phyloP scores from a whole-genome alignment of 1,284 basidiomycete species.

The Sporisorium sorghi region DNA sequence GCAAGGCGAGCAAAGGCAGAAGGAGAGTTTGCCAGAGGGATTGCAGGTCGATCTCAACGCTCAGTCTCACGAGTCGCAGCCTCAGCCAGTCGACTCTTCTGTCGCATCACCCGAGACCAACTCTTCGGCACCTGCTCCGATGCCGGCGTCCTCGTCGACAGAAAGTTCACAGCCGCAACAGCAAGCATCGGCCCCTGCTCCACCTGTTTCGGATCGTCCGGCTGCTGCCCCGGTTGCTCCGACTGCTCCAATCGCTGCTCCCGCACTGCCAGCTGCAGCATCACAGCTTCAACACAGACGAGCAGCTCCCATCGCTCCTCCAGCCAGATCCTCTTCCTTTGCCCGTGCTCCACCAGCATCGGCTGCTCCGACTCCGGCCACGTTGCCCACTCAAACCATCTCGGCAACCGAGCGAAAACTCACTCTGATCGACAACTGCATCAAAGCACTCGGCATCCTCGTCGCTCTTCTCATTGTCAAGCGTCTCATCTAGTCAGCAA shows the following conservation, averaged over 20 bases:
- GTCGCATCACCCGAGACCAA: neutral
- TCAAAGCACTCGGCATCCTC: constrained; percentile 40
- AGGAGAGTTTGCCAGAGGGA: constrained; percentile 30
- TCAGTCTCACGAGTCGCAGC: constrained; percentile 16
- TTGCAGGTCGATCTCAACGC: constrained; percentile 32
- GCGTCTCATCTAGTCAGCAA: constrained; percentile 37
- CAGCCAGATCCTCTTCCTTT: constrained; percentile 9
- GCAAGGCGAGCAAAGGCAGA: neutral
- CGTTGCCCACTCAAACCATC: constrained; percentile 1
- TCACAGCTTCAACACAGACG: constrained; percentile 1
- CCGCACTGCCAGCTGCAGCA: neutral
- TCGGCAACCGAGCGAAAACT: constrained; percentile 34
- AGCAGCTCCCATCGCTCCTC: neutral
- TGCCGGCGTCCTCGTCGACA: neutral
- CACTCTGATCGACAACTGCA: constrained; percentile 42
- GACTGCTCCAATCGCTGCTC: neutral
- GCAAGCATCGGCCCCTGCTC: constrained; percentile 2
- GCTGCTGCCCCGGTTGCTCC: neutral
- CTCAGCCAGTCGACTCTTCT: neutral
- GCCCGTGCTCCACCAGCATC: neutral
- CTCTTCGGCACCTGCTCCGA: constrained; percentile 5
- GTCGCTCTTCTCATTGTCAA: constrained; percentile 46
- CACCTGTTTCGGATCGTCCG: neutral
- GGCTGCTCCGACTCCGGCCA: neutral
- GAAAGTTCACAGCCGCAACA: neutral